Base-by-base conservation (phyloP, 805 yeast species). In the Suhomyces xylopsoci region DNA sequence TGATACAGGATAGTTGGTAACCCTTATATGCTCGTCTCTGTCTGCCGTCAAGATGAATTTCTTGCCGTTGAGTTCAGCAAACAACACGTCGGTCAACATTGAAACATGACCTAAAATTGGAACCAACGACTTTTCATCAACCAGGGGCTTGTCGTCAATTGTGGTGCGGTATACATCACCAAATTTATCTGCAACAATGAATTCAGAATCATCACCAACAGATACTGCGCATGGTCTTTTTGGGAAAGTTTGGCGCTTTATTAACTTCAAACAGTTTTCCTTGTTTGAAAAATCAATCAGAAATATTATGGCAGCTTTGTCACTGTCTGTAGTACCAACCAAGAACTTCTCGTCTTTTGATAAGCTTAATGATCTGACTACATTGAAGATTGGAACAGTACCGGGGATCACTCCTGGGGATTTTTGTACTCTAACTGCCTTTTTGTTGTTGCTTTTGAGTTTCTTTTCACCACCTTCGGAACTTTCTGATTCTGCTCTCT, bases 61-160 rank as follows among this genome's bases (percentile, higher is more conserved):
- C 54, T 80, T 79, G 7, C 77, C 80, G 7, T 62, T 48, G 36
- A 64, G 55, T 20, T 59, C 53, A 10, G 78, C 74, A 25, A 84
- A 72, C 26, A 77, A 63, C 2, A 92, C 79, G 56, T 85, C 90
- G n/a, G 96, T 88, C 55, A 94, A 79, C 97, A 94, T 90, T 2
- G 97, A 92, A 5, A 94, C 98, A 69, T 94, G 99, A 7, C 99
- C 99, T 50, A 93, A 72, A 6, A 93, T 77, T 2, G 97, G 97
- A 38, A 74, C 79, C 48, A 74, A 60, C 1, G 57, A 49, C 44
- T 82, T 66, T 45, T 79, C 81, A 3, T 78, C 77, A 1, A 71
- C 66, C 1, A 78, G 61, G 0, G 62, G 69, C 3, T 67, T 60
- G 12, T 66, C 64, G 20, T 71, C 71, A 26, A 83, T 69, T 2